Evolutionary conservation across 768 basidiomycete genomes (phyloP), one percentile per base, ranked within the genome.

Genomic region (Phallus indusiatus): DNA sequence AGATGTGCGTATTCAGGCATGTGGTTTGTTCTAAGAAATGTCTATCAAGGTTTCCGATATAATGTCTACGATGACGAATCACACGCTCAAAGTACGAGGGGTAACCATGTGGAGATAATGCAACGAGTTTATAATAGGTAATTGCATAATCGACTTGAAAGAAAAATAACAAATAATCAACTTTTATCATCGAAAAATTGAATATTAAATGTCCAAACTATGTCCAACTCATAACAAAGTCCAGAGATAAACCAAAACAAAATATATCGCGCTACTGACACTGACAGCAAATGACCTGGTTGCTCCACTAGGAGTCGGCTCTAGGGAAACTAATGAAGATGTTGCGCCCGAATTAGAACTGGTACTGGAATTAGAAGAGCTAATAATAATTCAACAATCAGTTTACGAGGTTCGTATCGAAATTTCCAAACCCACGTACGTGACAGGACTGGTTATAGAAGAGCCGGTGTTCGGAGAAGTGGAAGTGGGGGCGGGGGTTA

Each of bases 1-100:
- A 97, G 77, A 68, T 97, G 75, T 11, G 75, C 72, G 60, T 65
- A 71, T 48, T 61, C 61, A 21, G 61, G n/a, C 61, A 61, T 61
- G 54, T 21, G 14, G 12, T 14, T 51, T 12, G 50, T n/a, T 42
- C 12, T 42, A n/a, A 14, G 12, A 11, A 42, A 42, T n/a, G n/a
- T n/a, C n/a, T n/a, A n/a, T n/a, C n/a, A n/a, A 42, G 42, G 4
- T 42, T n/a, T 42, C 12, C 14, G n/a, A 42, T 14, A 42, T 4
- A 42, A 42, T 42, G 4, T n/a, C 14, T n/a, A 10, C 42, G 42
- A 42, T 42, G 42, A 42, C 42, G 42, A 42, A 42, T 42, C n/a
- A 28, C 28, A 28, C 7, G 28, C 28, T 3, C 28, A 28, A n/a
- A n/a, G n/a, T 28, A 28, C 28, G 28, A 28, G 28, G 28, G 5